A percentile compares a stretch with the other conserved stretches of the same genome.
Conservation (phyloP, 805 yeast species). For the Lachancea waltii region DNA sequence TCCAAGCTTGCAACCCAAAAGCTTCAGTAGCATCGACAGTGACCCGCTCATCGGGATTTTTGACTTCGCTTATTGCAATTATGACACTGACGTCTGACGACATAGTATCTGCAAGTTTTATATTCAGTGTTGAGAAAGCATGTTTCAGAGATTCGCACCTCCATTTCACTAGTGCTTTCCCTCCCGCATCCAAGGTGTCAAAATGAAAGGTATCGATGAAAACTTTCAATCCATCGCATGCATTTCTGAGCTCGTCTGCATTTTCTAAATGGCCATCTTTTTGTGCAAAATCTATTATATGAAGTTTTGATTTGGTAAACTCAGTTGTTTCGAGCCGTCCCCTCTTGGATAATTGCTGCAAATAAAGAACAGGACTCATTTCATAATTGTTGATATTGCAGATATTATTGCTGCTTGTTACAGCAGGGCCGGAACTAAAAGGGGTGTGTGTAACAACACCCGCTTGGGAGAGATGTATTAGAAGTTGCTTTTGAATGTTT, state of each 20-base stretch:
- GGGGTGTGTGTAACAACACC: slow-evolving; percentile 23
- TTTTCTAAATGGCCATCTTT: not conserved
- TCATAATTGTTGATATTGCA: slow-evolving; percentile 26
- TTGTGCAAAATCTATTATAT: not conserved
- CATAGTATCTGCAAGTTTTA: not conserved
- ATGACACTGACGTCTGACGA: slow-evolving; percentile 2
- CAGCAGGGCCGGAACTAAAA: slow-evolving; percentile 11
- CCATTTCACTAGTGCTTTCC: not conserved
- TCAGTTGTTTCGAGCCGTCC: slow-evolving; percentile 13
- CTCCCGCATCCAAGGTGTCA: not conserved
- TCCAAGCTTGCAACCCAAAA: slow-evolving; percentile 5
- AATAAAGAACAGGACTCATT: slow-evolving; percentile 17
- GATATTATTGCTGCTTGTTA: slow-evolving; percentile 28
- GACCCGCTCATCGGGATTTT: not conserved
- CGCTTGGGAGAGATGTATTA: slow-evolving; percentile 15
- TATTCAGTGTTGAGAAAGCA: not conserved
- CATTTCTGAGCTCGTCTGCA: not conserved
- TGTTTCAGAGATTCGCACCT: not conserved
- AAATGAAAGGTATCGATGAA: not conserved
- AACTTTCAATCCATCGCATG: not conserved
- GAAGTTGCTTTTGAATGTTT: slow-evolving; percentile 8
- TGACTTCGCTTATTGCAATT: not conserved
- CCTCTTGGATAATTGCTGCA: slow-evolving; percentile 23
- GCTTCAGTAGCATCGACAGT: not conserved
- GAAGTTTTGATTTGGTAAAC: not conserved